Conservation (phyloP, 176 grass and related monocot species). For the Luzula sylvatica region DNA sequence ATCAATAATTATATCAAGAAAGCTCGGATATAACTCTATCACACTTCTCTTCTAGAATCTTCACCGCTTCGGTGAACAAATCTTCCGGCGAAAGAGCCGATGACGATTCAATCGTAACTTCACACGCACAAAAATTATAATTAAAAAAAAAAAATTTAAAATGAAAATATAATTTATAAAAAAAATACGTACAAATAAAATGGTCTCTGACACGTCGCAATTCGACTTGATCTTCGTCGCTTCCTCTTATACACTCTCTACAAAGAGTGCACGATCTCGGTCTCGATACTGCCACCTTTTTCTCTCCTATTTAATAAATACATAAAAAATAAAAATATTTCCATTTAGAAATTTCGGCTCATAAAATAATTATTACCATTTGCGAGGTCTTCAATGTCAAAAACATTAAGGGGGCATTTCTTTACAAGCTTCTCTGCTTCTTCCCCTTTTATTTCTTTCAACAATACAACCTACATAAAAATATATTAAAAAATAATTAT, state of each 20-base stretch:
- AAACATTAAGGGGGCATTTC: conserved; percentile 71
- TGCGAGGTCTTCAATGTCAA: conserved; percentile 92
- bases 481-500: conserved; percentile 1
- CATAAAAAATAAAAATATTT: not conserved
- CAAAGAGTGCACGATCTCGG: conserved; percentile 77
- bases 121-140: conserved; percentile 12
- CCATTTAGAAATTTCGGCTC: no score
- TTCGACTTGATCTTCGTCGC: conserved; percentile 24
- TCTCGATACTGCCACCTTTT: conserved; percentile 47
- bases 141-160: not conserved
- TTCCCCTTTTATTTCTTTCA: conserved; percentile 43
- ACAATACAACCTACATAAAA: conserved; percentile 48
- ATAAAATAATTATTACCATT: conserved; percentile 30
- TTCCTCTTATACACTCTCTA: conserved; percentile 53
- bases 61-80: conserved; percentile 68
- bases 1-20: conserved; percentile 25
- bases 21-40: conserved; percentile 62
- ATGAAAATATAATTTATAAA: not conserved
- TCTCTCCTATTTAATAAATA: conserved; percentile 30
- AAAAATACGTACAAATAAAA: conserved; percentile 73
- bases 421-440: conserved; percentile 54
- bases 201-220: conserved; percentile 69
- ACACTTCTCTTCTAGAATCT: conserved; percentile 72
- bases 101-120: conserved; percentile 69
- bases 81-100: conserved; percentile 52